Conservation (phyloP, 75 land plant genomes). For the Ceratopteris richardii region DNA sequence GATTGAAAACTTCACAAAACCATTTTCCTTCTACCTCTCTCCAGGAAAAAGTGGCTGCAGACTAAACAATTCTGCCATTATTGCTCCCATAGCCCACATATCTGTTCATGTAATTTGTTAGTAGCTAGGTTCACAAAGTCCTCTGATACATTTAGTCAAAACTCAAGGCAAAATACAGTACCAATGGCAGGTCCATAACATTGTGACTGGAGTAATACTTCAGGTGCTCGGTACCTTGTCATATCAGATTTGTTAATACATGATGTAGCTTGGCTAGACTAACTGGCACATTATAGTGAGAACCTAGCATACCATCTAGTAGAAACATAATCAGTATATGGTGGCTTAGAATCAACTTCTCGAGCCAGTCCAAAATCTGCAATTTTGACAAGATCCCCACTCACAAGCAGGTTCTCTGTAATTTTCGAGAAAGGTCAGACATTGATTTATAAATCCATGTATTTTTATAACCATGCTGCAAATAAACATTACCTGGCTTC, state of each 20-base stretch:
- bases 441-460: no score
- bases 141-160: no score
- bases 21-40: constrained; percentile 45
- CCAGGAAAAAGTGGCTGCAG: constrained; percentile 81
- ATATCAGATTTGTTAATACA: not conserved
- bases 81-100: constrained; percentile 97
- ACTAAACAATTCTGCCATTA: constrained; percentile 81
- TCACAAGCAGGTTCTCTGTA: constrained; percentile 83
- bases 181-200: constrained; percentile 71
- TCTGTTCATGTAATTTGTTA: constrained; percentile 36
- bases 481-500: constrained; percentile 57
- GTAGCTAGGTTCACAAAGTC: no score
- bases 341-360: constrained; percentile 74
- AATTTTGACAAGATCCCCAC: constrained; percentile 66
- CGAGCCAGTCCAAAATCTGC: constrained; percentile 97
- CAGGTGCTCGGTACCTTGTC: constrained; percentile 89
- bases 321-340: constrained; percentile 96
- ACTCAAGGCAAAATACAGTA: constrained; percentile 6
- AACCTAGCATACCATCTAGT: constrained; percentile 61
- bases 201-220: constrained; percentile 58
- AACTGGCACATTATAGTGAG: no score
- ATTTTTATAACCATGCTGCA: no score
- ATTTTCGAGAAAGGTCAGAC: not conserved
- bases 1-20: no score
- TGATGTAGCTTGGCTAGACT: no score